phyloP scores from a whole-genome alignment of 768 basidiomycete genomes.

The Gyrodon lividus region DNA sequence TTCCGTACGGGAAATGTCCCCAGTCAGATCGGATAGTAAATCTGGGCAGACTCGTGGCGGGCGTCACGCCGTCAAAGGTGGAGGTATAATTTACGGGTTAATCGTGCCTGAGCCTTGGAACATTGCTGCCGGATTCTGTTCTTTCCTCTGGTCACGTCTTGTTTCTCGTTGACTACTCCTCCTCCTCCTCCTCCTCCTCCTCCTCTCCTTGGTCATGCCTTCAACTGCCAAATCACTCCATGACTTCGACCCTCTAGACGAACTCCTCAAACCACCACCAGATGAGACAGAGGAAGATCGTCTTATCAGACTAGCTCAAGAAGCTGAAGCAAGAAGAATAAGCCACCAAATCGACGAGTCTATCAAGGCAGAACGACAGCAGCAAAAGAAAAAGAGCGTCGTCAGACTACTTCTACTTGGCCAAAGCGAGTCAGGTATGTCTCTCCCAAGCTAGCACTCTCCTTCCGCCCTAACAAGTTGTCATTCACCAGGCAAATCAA shows the following conservation, averaged over 20 bases:
- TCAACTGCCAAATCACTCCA: conserved; percentile 10
- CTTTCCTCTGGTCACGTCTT: conserved; percentile 1
- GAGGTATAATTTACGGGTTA: conserved; percentile 8
- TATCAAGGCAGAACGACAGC: conserved; percentile 64
- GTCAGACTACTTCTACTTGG: conserved; percentile 76
- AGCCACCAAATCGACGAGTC: conserved; percentile 73
- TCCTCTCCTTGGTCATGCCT: conserved; percentile 15
- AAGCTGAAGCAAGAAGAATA: conserved; percentile 65
- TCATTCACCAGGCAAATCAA: conserved; percentile 62
- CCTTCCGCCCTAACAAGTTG: background rate
- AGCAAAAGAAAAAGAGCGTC: conserved; percentile 57
- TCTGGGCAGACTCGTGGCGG: no score
- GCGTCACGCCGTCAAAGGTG: no score
- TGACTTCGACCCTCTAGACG: conserved; percentile 61
- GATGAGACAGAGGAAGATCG: conserved; percentile 65
- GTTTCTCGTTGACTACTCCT: no score
- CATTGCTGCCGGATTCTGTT: conserved; percentile 7
- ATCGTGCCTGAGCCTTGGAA: conserved; percentile 10
- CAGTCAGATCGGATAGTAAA: background rate
- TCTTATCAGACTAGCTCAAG: conserved; percentile 49
- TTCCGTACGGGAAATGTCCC: no score
- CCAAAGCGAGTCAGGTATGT: conserved; percentile 78
- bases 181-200: background rate
- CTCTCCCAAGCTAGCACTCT: background rate
- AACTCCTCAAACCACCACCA: conserved; percentile 60